A percentile compares a stretch with the other conserved stretches of the same genome.
phyloP scores from a whole-genome alignment of 2,329 filamentous ascomycete genomes.

The Nannizziopsis barbatae region DNA sequence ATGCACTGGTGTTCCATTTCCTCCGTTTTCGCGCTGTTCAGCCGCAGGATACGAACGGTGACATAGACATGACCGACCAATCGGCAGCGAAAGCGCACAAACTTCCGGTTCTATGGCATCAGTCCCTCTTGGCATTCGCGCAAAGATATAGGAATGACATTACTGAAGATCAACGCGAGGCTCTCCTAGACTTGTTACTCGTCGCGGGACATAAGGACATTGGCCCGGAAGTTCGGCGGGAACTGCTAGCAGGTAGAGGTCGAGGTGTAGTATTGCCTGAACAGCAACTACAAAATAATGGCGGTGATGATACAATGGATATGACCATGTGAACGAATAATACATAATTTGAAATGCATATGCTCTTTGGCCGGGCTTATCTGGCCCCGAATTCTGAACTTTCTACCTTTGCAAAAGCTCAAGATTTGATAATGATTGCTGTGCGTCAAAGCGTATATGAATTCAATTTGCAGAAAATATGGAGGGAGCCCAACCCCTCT shows the following conservation, averaged over 20 bases:
- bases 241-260: conserved; percentile 77
- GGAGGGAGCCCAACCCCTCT: neutral
- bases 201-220: conserved; percentile 78
- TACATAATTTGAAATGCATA: neutral
- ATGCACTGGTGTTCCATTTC: conserved; percentile 93
- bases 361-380: neutral
- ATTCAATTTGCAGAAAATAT: neutral
- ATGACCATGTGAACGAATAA: conserved; percentile 37
- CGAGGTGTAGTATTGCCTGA: conserved; percentile 54
- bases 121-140: conserved; percentile 82
- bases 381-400: neutral
- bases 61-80: conserved; percentile 38
- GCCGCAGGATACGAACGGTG: conserved; percentile 44
- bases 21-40: conserved; percentile 69
- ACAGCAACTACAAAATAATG: conserved; percentile 44
- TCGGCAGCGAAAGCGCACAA: conserved; percentile 48
- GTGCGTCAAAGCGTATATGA: neutral
- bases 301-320: conserved; percentile 84
- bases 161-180: conserved; percentile 87
- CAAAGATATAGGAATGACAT: conserved; percentile 93
- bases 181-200: conserved; percentile 73
- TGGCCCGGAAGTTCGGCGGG: conserved; percentile 78
- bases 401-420: neutral
- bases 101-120: conserved; percentile 91
- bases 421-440: neutral